These are phyloP conservation scores for Colletotrichum phormii DNA, from an alignment of 2,329 filamentous ascomycete genomes.

Conservation along the genomic window DNA sequence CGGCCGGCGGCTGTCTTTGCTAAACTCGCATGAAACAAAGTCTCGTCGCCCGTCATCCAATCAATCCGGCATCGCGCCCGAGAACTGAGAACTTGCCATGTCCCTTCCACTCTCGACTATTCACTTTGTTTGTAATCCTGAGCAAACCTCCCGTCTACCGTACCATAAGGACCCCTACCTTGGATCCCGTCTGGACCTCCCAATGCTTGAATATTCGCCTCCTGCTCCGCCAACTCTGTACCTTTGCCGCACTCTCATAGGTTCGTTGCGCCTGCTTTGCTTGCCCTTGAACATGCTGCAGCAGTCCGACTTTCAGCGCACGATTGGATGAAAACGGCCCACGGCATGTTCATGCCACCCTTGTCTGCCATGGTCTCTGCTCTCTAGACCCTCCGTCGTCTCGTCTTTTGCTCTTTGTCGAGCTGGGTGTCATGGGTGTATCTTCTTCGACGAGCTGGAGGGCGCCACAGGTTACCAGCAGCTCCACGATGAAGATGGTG, in stretches of 20 bases:
- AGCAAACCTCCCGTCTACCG: background rate
- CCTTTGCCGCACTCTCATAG: conserved; percentile 7
- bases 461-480: conserved; percentile 9
- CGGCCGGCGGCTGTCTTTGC: conserved; percentile 34
- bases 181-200: background rate
- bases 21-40: conserved; percentile 35
- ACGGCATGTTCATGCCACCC: conserved; percentile 26
- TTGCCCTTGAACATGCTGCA: conserved; percentile 2
- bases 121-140: conserved; percentile 16
- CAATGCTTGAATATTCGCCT: conserved; percentile 3
- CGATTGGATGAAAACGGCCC: conserved; percentile 33
- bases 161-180: background rate
- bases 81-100: conserved; percentile 32
- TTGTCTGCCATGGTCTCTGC: conserved; percentile 9
- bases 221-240: background rate
- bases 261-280: background rate
- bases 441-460: conserved; percentile 2
- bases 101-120: conserved; percentile 17
- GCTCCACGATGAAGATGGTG: conserved; percentile 14
- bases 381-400: conserved; percentile 24
- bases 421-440: conserved; percentile 1
- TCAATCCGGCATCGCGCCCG: conserved; percentile 18
- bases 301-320: conserved; percentile 10
- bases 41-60: conserved; percentile 27
- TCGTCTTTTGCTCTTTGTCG: conserved; percentile 23